Base-by-base conservation (phyloP, 2,329 filamentous ascomycete genomes). In the Diaporthe destruens region DNA sequence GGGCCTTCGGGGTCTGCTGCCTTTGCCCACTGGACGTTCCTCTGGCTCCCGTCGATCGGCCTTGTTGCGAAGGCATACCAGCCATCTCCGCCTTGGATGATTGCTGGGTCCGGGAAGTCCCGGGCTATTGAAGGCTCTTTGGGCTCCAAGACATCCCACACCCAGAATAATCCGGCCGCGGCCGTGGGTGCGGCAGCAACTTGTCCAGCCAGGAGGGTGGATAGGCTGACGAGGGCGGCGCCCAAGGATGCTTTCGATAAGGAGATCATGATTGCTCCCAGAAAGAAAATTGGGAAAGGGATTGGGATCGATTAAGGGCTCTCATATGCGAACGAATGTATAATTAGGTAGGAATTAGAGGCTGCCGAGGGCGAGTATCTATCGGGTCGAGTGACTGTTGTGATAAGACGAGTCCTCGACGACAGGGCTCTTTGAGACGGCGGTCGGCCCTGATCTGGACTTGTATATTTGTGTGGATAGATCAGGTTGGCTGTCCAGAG, bases 61-160 rank as follows among this genome's bases (percentile, higher is more conserved):
- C 61, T 53, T 66, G 61, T 90, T 4, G 85, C 88, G 78, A 90
- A 91, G 9, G 89, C 86, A 75, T 91, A 89, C 84, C 86, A 91
- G 9, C 84, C 85, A 74, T 87, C 82, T 4, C 80, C 71, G 47
- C 81, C 83, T 76, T 85, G 79, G 61, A 91, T 76, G 63, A 91
- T 83, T 16, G 84, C 80, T 9, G 89, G 88, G 75, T 90, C 88
- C 16, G 88, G 84, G 77, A 90, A 90, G 80, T 90, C 84, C 42
- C 42, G 47, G 36, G 55, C 49, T 39, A 76, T 59, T 20, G 66
- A 68, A 9, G 71, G 71, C 5, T n/a, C 34, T 29, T 72, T 74
- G 6, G 57, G n/a, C 34, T 16, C 61, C 8, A 42, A 68, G 9
- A 23, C 61, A 51, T 72, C 65, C 51, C 57, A 42, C 44, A 63